Base-by-base conservation (phyloP, 1,284 basidiomycete species). In the Pascua sp. region DNA sequence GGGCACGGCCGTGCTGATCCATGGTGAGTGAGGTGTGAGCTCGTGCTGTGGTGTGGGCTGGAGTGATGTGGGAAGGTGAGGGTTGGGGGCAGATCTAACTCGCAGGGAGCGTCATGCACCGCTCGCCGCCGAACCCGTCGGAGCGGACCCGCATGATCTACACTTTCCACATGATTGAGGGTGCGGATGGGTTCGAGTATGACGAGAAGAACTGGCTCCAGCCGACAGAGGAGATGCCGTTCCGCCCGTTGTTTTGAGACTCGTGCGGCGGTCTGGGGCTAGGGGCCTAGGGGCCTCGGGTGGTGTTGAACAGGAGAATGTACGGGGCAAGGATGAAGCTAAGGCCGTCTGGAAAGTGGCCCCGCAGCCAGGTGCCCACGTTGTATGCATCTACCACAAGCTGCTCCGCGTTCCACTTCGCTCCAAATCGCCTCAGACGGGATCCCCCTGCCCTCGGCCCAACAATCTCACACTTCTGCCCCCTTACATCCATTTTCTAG, bases 1-100 rank as follows among this genome's bases (percentile, higher is more conserved):
- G 41, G 92, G 91, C 85, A 71, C 65, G 78, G 79, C 95, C 8
- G 90, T 96, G 0, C 76, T 96, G 24, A 96, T 96, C 45, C 91
- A 96, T 67, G 80, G 79, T 69, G 51, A 50, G 67, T 66, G 11
- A 7, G 24, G 24, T 3, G 24, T 32, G 24, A 4, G 7, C 24
- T 32, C 3, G 24, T 7, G 4, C 24, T 32, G 5, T 13, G 36
- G 10, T 42, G 16, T 12, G 16, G 12, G 39, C 24, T 32, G 7
- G 24, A 32, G 4, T 53, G 18, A 38, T 41, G 24, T 10, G 12
- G 10, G n/a, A 2, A 4, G 18, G n/a, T 15, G n/a, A n/a, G n/a
- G n/a, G n/a, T n/a, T n/a, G n/a, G n/a, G n/a, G n/a, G n/a, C n/a
- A 10, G 4, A 42, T 11, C 49, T 58, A 38, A 54, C 48, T 11